Evolutionary conservation across 1,139 yeast genomes (phyloP).

Genomic region (Protomyces gravidus): DNA sequence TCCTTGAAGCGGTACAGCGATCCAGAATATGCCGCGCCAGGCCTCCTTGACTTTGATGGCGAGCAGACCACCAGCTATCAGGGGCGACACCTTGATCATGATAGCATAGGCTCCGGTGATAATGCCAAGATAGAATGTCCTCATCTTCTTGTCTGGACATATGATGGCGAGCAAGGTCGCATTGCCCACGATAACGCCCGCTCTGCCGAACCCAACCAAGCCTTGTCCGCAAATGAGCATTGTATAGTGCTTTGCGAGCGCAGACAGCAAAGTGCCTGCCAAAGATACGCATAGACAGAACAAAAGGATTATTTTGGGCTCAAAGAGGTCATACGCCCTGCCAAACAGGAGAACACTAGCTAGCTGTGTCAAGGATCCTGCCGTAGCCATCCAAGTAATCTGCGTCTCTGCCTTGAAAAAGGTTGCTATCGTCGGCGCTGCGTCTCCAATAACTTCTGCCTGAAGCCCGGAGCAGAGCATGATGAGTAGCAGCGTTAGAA

Average conservation of each 20-base stretch:
- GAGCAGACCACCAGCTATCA: slow-evolving; percentile 13
- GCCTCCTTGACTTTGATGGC: slow-evolving; percentile 1
- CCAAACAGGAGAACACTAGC: neutral
- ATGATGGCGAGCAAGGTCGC: slow-evolving; percentile 6
- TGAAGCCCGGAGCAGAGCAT: slow-evolving; percentile 19
- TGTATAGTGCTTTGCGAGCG: neutral
- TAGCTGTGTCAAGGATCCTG: neutral
- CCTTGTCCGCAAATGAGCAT: slow-evolving; percentile 8
- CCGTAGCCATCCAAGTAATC: slow-evolving; percentile 9
- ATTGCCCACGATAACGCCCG: slow-evolving; percentile 2
- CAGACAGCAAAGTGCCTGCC: slow-evolving; percentile 5
- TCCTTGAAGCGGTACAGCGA: slow-evolving; percentile 13
- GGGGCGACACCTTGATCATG: slow-evolving; percentile 19
- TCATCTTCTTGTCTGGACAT: slow-evolving; percentile 5
- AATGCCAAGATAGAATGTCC: slow-evolving; percentile 5
- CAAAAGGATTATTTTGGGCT: slow-evolving; percentile 7
- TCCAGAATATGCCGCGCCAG: slow-evolving; percentile 23
- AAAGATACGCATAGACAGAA: neutral
- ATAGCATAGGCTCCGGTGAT: slow-evolving; percentile 17
- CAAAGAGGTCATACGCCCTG: neutral
- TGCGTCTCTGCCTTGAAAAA: slow-evolving; percentile 5
- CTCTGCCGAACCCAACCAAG: slow-evolving; percentile 4
- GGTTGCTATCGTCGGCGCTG: slow-evolving; percentile 6
- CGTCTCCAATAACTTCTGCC: slow-evolving; percentile 10
- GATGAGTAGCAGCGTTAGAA: slow-evolving; percentile 1